phyloP scores from a whole-genome alignment of 2,329 filamentous ascomycete genomes.

The Aspergillus costaricaensis region DNA sequence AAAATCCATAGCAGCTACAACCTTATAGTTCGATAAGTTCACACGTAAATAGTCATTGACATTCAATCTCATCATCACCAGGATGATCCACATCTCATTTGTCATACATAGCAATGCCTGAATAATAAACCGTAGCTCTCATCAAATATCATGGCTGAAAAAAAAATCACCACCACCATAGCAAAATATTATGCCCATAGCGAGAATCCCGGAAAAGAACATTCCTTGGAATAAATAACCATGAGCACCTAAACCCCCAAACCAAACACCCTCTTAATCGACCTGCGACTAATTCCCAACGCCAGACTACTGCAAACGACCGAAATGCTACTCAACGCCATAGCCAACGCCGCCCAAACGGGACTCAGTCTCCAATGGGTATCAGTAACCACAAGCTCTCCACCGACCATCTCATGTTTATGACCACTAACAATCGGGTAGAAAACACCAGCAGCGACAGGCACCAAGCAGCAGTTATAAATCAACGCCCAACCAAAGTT shows the following conservation, averaged over 20 bases:
- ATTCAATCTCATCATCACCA: neutral
- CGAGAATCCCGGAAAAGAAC: too few relatives aligned
- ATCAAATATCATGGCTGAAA: too few relatives aligned
- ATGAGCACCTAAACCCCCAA: too few relatives aligned
- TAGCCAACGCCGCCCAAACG: slow-evolving; percentile 82
- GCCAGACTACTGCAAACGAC: slow-evolving; percentile 81
- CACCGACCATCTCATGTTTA: slow-evolving; percentile 33
- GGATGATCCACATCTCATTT: neutral
- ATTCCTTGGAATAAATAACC: too few relatives aligned
- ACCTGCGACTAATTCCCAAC: slow-evolving; percentile 55
- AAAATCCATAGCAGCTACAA: too few relatives aligned
- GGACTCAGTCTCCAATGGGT: slow-evolving; percentile 51
- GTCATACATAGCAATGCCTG: neutral
- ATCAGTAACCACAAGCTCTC: slow-evolving; percentile 32
- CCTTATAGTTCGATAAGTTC: too few relatives aligned
- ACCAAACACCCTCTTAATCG: slow-evolving; percentile 23
- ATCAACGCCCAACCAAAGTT: slow-evolving; percentile 85
- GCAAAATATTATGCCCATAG: too few relatives aligned
- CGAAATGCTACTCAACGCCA: slow-evolving; percentile 89
- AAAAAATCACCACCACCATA: too few relatives aligned
- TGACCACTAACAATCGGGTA: slow-evolving; percentile 59
- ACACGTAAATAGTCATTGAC: neutral
- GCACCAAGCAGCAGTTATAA: slow-evolving; percentile 77
- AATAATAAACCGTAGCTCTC: neutral
- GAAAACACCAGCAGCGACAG: slow-evolving; percentile 77